phyloP scores from a whole-genome alignment of 345 rosid genomes.

The Pistacia atlantica region DNA sequence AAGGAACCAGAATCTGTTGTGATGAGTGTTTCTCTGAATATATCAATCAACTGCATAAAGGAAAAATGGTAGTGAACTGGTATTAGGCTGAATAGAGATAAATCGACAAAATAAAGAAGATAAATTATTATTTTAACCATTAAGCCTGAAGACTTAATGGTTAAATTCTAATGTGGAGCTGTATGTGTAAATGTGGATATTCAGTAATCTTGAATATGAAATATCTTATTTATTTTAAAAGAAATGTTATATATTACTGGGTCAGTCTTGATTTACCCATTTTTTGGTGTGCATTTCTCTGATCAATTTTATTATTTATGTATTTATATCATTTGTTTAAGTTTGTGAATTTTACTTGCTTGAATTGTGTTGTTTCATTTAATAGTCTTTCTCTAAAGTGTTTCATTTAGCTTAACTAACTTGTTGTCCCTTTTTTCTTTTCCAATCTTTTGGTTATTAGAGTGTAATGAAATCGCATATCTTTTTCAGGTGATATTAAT shows the following conservation, averaged over 20 bases:
- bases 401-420: background rate
- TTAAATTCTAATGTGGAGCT: background rate
- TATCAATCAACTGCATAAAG: no score
- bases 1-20: no score
- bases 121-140: no score
- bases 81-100: no score
- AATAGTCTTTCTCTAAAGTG: background rate
- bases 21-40: no score
- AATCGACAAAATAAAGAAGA: no score
- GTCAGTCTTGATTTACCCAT: background rate
- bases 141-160: no score
- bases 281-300: background rate
- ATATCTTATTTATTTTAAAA: no score
- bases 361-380: background rate
- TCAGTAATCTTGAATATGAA: no score
- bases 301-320: background rate
- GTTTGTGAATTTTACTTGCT: background rate
- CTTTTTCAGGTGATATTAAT: conserved; percentile 81
- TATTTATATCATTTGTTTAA: background rate
- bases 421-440: background rate
- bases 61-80: no score
- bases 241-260: background rate
- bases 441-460: background rate
- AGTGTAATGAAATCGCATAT: background rate
- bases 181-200: no score